Conservation (phyloP, 2,329 filamentous ascomycete genomes). For the Xylariaceae sp. region DNA sequence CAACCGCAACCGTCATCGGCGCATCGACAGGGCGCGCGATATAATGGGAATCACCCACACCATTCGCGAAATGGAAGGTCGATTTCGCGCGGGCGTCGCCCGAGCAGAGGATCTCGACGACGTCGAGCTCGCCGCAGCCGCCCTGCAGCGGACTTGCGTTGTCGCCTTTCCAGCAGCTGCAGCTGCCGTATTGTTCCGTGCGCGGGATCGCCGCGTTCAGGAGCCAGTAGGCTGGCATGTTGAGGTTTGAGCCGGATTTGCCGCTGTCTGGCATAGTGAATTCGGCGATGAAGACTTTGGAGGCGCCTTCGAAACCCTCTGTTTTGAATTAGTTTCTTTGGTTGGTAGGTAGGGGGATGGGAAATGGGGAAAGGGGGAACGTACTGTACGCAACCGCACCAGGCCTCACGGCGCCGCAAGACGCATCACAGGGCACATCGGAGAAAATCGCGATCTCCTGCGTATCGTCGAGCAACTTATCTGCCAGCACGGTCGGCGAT, state of each 20-base stretch:
- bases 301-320: constrained; percentile 66
- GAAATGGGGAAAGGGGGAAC: constrained; percentile 10
- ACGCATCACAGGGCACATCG: constrained; percentile 36
- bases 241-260: constrained; percentile 46
- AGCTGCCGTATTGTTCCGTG: constrained; percentile 63
- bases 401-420: constrained; percentile 43
- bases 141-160: constrained; percentile 26
- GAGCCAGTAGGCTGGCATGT: constrained; percentile 72
- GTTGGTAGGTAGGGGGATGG: not conserved
- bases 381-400: constrained; percentile 42
- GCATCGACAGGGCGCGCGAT: constrained; percentile 57
- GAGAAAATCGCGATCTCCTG: constrained; percentile 45
- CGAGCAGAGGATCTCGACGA: constrained; percentile 63
- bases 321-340: not conserved
- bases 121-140: constrained; percentile 70
- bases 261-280: constrained; percentile 65
- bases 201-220: constrained; percentile 69
- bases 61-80: constrained; percentile 60
- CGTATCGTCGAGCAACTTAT: constrained; percentile 38
- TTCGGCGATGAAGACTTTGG: constrained; percentile 69
- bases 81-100: constrained; percentile 64
- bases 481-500: constrained; percentile 37
- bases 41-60: constrained; percentile 65
- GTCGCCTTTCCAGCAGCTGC: constrained; percentile 63
- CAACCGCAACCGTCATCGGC: constrained; percentile 59